A percentile compares a stretch with the other conserved stretches of the same genome.
phyloP scores from a whole-genome alignment of 768 basidiomycete species.

The Tricholoma saponaceum region DNA sequence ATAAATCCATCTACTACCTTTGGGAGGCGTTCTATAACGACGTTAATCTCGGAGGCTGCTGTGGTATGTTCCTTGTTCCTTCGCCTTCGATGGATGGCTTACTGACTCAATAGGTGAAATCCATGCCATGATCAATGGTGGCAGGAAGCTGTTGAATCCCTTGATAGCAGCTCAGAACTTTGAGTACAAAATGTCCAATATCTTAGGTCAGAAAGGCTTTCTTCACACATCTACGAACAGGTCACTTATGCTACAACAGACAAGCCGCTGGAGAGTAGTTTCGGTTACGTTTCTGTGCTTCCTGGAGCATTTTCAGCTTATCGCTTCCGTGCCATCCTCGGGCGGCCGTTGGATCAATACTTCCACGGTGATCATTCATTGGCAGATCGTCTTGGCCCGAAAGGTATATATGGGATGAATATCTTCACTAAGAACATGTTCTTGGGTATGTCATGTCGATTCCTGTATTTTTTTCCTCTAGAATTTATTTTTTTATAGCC shows the following conservation, averaged over 20 bases:
- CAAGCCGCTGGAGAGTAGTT: constrained; percentile 92
- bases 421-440: constrained; percentile 92
- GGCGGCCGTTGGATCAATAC: constrained; percentile 81
- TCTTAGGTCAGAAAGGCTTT: constrained; percentile 52
- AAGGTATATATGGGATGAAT: constrained; percentile 96
- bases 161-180: constrained; percentile 95
- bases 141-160: constrained; percentile 87
- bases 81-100: neutral
- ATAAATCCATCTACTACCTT: constrained; percentile 92
- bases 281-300: constrained; percentile 92
- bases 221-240: neutral
- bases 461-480: neutral
- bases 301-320: constrained; percentile 98
- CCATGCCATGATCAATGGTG: constrained; percentile 94
- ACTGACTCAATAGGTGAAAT: constrained; percentile 54
- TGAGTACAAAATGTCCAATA: constrained; percentile 98
- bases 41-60: constrained; percentile 76
- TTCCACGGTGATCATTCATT: constrained; percentile 87
- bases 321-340: constrained; percentile 88
- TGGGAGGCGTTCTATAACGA: constrained; percentile 92
- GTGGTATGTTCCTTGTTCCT: constrained; percentile 42
- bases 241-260: constrained; percentile 36
- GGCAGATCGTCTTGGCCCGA: constrained; percentile 86
- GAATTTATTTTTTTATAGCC: constrained; percentile 33
- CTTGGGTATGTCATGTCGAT: constrained; percentile 28